Evolutionary conservation across 2,329 filamentous ascomycete species (phyloP), one percentile per base, ranked within the genome.

Genomic region (Plenodomus tracheiphilus): DNA sequence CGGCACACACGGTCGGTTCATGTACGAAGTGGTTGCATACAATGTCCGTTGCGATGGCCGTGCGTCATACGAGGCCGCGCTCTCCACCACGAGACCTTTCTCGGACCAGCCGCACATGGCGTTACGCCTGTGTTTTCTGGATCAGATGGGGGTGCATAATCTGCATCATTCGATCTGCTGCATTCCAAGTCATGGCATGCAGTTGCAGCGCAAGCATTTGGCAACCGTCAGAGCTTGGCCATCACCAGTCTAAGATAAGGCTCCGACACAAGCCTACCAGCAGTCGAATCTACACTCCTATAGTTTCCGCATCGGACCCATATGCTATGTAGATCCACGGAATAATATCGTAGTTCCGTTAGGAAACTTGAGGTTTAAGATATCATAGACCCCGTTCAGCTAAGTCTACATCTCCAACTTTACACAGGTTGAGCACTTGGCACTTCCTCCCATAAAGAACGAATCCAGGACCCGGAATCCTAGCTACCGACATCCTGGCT

Each of bases 241-340:
- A 53, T 61, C 51, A 46, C 47, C 13, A 45, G 42, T 46, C 39
- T 45, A 56, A 57, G 61, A 65, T 65, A 61, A 65, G 60, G 47
- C 48, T 54, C 20, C 45, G 46, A 49, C 43, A 57, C 40, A 43
- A 45, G 47, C 58, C 54, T 54, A 58, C 54, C 48, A 62, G 41
- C 41, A 34, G 42, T 38, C 46, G 15, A 39, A 6, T 15, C 4
- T 10, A 15, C 6, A 15, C 28, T 32, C 28, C 28, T 32, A 32
- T 8, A 32, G 6, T 7, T 4, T 32, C 28, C 28, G 28, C 4
- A 15, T 32, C 28, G 28, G 28, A 10, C 13, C 28, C 28, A 15
- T 32, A 32, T 11, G 28, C 4, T 32, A 15, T 15, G 28, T 15
- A 32, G 28, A 32, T 32, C 28, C 13, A 32, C 13, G 28, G 28